Evolutionary conservation across 2,329 filamentous ascomycete species (phyloP).

Genomic region (Penicillium sp.): DNA sequence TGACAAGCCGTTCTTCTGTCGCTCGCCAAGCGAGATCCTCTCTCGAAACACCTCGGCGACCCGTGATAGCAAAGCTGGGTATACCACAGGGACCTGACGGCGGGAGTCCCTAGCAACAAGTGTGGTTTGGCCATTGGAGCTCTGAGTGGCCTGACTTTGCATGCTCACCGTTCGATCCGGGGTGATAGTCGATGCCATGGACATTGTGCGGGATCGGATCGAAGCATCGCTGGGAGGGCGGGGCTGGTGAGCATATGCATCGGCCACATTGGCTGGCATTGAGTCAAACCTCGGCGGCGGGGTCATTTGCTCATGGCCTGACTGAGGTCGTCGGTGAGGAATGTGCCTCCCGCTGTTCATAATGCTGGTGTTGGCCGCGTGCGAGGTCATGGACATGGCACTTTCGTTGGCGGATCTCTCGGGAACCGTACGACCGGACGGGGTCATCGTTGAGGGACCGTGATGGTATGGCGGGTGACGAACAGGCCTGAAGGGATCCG

Average conservation of each 20-base stretch:
- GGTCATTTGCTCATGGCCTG: conserved; percentile 42
- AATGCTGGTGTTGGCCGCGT: conserved; percentile 75
- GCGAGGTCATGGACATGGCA: conserved; percentile 93
- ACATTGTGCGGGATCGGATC: conserved; percentile 69
- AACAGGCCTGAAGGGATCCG: conserved; percentile 66
- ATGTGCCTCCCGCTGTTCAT: conserved; percentile 86
- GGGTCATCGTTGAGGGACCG: conserved; percentile 69
- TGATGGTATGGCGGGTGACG: conserved; percentile 73
- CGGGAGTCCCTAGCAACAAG: conserved; percentile 63
- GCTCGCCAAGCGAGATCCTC: conserved; percentile 80
- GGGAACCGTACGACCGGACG: conserved; percentile 86
- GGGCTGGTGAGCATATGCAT: conserved; percentile 28
- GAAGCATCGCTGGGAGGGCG: conserved; percentile 49
- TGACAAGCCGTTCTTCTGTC: conserved; percentile 93
- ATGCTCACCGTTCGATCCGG: conserved; percentile 64
- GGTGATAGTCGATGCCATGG: conserved; percentile 73
- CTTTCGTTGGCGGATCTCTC: conserved; percentile 91
- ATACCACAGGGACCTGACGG: conserved; percentile 78
- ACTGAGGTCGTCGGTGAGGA: conserved; percentile 70
- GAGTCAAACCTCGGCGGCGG: conserved; percentile 36
- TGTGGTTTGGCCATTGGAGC: conserved; percentile 52
- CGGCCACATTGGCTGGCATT: conserved; percentile 56
- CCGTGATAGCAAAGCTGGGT: conserved; percentile 88
- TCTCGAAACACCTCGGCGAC: conserved; percentile 92
- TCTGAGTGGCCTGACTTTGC: conserved; percentile 56